Evolutionary conservation across 306 rosid genomes (phyloP), one percentile per base, ranked within the genome.

Genomic region (Pyrus communis): DNA sequence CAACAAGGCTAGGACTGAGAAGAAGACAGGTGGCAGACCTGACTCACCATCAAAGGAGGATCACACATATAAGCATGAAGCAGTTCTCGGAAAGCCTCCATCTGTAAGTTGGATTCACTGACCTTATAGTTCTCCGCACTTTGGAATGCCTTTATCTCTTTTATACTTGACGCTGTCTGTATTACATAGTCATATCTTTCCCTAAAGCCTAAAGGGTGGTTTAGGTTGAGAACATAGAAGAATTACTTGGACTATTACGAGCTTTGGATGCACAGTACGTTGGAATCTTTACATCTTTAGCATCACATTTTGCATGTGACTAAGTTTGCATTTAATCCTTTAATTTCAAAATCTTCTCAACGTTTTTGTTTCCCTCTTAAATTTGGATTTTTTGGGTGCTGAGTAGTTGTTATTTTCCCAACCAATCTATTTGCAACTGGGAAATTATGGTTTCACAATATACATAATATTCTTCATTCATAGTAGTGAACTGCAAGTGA

Each of bases 1-100:
- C 83, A 92, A 84, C 80, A 90, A 90, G 85, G 93, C 96, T 33
- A 81, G 92, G 74, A 82, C 87, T 65, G 97, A 92, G 85, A 90
- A 75, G 80, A 90, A 79, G 86, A 78, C 80, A 2, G 90, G 88
- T 71, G 84, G 84, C 27, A 73, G 86, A 75, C 58, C 76, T 67
- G 85, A 84, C 30, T 84, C 90, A 60, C 93, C 96, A 14, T 73
- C 90, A 28, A 89, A 84, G 84, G 84, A 73, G 74, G 78, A 79
- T 27, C 4, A 79, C 40, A 11, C 88, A 65, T 76, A 38, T 71
- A 87, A 90, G 82, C 86, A 82, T 49, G 82, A 81, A 35, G 78
- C 73, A 27, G 88, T 84, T 79, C 93, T 90, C 62, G 88, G 87
- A 77, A 92, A 92, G 67, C 83, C 96, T 62, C 89, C 79, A 13